Base-by-base conservation (phyloP, 106 monocot genomes). In the Acorus gramineus region DNA sequence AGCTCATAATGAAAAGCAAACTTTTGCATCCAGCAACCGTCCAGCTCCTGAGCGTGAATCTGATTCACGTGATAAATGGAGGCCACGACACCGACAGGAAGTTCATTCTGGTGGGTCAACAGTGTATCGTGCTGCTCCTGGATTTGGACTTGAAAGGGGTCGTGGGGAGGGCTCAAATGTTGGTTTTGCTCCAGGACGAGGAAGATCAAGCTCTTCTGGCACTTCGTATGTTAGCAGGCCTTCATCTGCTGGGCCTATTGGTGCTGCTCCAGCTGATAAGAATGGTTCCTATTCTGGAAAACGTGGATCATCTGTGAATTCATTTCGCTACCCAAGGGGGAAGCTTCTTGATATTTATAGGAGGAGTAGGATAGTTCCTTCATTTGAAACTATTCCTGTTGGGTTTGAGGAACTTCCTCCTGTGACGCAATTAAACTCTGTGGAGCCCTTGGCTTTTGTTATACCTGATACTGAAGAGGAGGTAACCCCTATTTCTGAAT, bases 321-420 rank as follows among this genome's bases (percentile, higher is more conserved):
- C 44, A 8, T 99, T 81, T 61, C 72, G 81, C 52, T 99, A 99
- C 63, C 92, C 98, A 52, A 85, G 98, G 59, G 92, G 81, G 67
- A 99, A 85, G 63, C 85, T 99, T 84, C 98, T 99, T 65, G 98
- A 99, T 74, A 92, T 99, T 59, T 99, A 92, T 62, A 88, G 92
- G 76, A 85, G 72, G 54, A 67, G 78, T n/a, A 78, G 53, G 42
- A 60, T 51, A 4, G 8, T 77, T 3, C 53, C 63, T 55, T 50
- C 69, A 46, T 76, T 81, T 73, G 74, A 78, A 71, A 47, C 14
- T 78, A 43, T 63, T 46, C 80, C 66, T 64, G 73, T 62, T 12
- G 74, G 64, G 11, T 53, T 92, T 48, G 81, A 81, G 75, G 76
- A 84, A 70, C 59, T 76, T 66, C 73, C 91, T 52, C 60, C 66